Base-by-base conservation (phyloP, 1,284 basidiomycete genomes). In the Heliocybe sulcata region DNA sequence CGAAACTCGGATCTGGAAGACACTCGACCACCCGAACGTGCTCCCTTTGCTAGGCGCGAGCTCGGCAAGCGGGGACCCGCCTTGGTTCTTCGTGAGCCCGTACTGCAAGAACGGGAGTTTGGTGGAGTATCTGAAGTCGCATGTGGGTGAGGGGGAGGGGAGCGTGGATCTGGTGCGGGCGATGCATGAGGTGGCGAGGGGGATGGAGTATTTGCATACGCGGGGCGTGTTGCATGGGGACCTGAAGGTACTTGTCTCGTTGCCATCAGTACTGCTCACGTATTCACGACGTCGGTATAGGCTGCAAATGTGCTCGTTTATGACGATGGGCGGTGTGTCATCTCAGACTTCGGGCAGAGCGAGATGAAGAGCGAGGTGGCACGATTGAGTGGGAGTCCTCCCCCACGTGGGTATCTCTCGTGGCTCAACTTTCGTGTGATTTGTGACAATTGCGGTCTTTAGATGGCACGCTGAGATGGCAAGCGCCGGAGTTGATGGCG, bases 301-400 rank as follows among this genome's bases (percentile, higher is more conserved):
- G 87, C 79, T 8, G 74, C 83, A 2, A 92, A 92, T 65, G 79
- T 92, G 6, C 76, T 92, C 2, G 81, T 92, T 10, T 80, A 85
- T 60, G 83, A 88, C 60, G 68, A 74, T 2, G 72, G 77, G 10
- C 79, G 74, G 52, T 90, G 87, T 58, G 74, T 90, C 35, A 82
- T 92, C 54, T 81, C 85, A 12, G 88, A 91, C 64, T 92, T 92
- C 65, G 88, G 87, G 0, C 84, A 91, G 66, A 86, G 80, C 61
- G 83, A 87, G 67, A 82, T 92, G 76, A 87, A 83, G 71, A 78
- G 74, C 23, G 87, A 90, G 63, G 82, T 77, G 2, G 82, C 76
- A 61, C 75, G 80, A 26, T 67, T 85, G 3, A 87, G 80, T 59
- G 80, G 81, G 19, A 71, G 68, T 45, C 65, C 74, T 2, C 69